These are phyloP conservation scores for Podospora appendiculata DNA, from an alignment of 495 filamentous ascomycete genomes.

Conservation along the genomic window DNA sequence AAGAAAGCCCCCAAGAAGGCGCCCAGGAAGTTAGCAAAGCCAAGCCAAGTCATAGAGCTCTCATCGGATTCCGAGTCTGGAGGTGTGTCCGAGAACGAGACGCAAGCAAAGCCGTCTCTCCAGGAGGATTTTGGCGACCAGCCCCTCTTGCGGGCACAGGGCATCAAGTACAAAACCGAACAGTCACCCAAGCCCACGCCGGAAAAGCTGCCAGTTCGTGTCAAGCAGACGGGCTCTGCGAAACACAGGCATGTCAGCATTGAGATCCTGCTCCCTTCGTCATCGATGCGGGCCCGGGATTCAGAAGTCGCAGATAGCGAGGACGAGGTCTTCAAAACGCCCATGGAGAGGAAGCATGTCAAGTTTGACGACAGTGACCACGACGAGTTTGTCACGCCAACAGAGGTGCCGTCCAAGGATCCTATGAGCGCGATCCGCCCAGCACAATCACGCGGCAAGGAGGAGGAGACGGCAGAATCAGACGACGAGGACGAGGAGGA, in stretches of 20 bases:
- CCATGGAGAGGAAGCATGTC: conserved; percentile 16
- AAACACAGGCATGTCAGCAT: conserved; percentile 22
- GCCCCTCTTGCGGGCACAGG: conserved; percentile 1
- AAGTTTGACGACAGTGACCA: conserved; percentile 23
- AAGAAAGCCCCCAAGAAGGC: not conserved
- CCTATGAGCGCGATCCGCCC: conserved; percentile 10
- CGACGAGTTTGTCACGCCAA: conserved; percentile 26
- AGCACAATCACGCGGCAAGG: conserved; percentile 3
- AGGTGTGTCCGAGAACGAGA: not conserved
- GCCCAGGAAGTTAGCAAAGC: conserved; percentile 1
- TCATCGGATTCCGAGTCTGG: conserved; percentile 15
- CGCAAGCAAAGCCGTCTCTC: not conserved
- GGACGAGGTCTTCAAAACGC: conserved; percentile 21
- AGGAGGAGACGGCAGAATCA: conserved; percentile 19
- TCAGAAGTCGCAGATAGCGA: conserved; percentile 7
- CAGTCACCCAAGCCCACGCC: not conserved
- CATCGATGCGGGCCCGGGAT: conserved; percentile 4
- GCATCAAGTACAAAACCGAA: too few species aligned
- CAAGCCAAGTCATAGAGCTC: conserved; percentile 13
- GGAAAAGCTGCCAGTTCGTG: conserved; percentile 16
- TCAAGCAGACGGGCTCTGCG: conserved; percentile 10
- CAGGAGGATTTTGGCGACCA: conserved; percentile 3
- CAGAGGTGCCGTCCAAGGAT: conserved; percentile 20
- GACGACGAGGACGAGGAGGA: conserved; percentile 28
- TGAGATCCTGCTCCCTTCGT: conserved; percentile 21